Evolutionary conservation across 1,139 yeast species (phyloP).

Genomic region (Torulaspora pretoriensis): DNA sequence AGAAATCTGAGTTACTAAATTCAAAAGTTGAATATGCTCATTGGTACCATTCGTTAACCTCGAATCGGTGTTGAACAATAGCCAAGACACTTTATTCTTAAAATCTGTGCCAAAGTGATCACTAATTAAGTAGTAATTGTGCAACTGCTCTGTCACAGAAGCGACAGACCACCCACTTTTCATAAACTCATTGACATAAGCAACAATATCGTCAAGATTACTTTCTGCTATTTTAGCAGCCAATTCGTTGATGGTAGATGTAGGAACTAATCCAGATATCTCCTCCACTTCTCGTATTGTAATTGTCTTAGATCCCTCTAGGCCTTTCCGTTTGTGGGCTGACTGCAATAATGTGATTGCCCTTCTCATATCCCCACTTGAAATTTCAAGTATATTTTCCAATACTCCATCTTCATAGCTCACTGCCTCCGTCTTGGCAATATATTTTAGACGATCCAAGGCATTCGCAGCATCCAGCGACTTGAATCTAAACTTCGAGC

Average conservation of each 20-base stretch:
- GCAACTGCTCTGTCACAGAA: conserved; percentile 74
- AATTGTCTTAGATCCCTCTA: conserved; percentile 21
- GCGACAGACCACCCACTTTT: conserved; percentile 85
- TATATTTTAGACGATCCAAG: conserved; percentile 55
- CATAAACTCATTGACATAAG: conserved; percentile 51
- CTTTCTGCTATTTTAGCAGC: conserved; percentile 40
- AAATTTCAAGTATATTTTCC: conserved; percentile 57
- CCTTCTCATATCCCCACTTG: conserved; percentile 87
- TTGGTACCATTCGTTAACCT: conserved; percentile 81
- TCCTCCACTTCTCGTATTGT: conserved; percentile 49
- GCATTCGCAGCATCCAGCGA: conserved; percentile 72
- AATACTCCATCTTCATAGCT: conserved; percentile 49
- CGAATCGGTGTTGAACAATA: conserved; percentile 71
- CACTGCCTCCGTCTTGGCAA: conserved; percentile 50
- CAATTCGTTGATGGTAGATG: conserved; percentile 45
- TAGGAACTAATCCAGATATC: conserved; percentile 81
- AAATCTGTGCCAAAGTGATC: conserved; percentile 50
- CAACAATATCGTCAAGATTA: conserved; percentile 43
- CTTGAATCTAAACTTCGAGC: conserved; percentile 89
- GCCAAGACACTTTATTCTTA: conserved; percentile 61
- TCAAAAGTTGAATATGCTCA: conserved; percentile 80
- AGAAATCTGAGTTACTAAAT: conserved; percentile 59
- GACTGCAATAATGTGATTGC: conserved; percentile 91
- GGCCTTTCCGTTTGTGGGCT: conserved; percentile 59
- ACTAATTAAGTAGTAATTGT: conserved; percentile 62